These are phyloP conservation scores for Mycena rebaudengoi DNA, from an alignment of 768 basidiomycete genomes.

Conservation along the genomic window DNA sequence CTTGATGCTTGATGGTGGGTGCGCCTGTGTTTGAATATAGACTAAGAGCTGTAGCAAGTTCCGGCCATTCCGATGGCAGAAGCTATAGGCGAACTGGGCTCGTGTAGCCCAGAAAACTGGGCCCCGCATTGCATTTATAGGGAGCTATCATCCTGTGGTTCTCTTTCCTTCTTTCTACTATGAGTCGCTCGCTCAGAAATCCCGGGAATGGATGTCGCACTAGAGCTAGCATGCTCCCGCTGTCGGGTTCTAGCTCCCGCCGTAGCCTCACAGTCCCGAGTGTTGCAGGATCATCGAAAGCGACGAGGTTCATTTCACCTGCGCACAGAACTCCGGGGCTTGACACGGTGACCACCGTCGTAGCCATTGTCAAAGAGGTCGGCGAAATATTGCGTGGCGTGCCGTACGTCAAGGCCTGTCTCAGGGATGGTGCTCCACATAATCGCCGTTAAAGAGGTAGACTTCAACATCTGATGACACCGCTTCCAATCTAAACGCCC, in stretches of 20 bases:
- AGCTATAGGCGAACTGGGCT: no score
- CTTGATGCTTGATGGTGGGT: no score
- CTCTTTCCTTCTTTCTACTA: conserved; percentile 14
- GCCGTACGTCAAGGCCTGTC: conserved; percentile 21
- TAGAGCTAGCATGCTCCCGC: background rate
- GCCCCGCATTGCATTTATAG: conserved; percentile 12
- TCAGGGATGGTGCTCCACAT: conserved; percentile 23
- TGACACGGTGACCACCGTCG: conserved; percentile 15
- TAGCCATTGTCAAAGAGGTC: conserved; percentile 20
- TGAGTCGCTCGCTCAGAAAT: conserved; percentile 21
- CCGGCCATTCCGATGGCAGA: no score
- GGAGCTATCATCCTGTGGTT: background rate
- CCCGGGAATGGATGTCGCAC: conserved; percentile 21
- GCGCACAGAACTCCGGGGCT: background rate
- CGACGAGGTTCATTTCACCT: background rate
- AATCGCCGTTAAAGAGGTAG: conserved; percentile 26
- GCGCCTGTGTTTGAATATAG: no score
- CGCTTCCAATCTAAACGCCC: background rate
- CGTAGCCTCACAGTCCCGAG: background rate
- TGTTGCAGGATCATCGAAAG: background rate
- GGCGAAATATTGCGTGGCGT: conserved; percentile 19
- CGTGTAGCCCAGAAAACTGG: no score
- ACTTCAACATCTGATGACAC: conserved; percentile 4
- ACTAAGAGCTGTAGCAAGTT: no score
- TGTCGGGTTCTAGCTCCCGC: background rate